These are phyloP conservation scores for Colletotrichum sp. DNA, from an alignment of 2,329 filamentous ascomycete genomes.

Conservation along the genomic window DNA sequence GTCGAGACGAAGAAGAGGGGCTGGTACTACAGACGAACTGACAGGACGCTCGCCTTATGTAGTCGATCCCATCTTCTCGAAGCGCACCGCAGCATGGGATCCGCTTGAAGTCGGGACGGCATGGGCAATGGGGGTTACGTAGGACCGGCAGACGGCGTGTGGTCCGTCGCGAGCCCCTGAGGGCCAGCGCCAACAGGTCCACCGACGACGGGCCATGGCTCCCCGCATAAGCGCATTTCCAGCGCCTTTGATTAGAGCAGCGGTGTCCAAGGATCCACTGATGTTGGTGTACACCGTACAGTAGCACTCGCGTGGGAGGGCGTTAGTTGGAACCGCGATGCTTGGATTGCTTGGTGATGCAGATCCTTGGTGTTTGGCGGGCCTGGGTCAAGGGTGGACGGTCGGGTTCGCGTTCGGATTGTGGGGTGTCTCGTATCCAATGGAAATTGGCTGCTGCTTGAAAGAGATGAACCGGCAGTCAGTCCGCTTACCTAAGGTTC, in stretches of 20 bases:
- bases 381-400: background rate
- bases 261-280: background rate
- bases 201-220: background rate
- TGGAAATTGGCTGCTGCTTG: background rate
- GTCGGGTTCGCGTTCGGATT: constrained; percentile 15
- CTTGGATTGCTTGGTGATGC: background rate
- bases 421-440: background rate
- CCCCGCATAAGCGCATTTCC: constrained; percentile 1
- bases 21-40: background rate
- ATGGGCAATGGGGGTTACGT: background rate
- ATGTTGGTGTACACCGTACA: background rate
- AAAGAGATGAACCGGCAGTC: background rate
- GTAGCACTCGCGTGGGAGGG: background rate
- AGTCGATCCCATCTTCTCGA: background rate
- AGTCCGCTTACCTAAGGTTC: background rate
- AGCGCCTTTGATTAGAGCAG: background rate
- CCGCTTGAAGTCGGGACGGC: background rate
- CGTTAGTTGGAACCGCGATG: background rate
- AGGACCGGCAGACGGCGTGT: background rate
- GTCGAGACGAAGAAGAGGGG: background rate
- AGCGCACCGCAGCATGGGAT: background rate
- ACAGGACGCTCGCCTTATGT: background rate
- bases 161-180: background rate
- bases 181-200: background rate
- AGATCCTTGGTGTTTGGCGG: constrained; percentile 4